A percentile compares a stretch with the other conserved stretches of the same genome.
phyloP scores from a whole-genome alignment of 2,329 filamentous ascomycete species.

The Penicillium sp. region DNA sequence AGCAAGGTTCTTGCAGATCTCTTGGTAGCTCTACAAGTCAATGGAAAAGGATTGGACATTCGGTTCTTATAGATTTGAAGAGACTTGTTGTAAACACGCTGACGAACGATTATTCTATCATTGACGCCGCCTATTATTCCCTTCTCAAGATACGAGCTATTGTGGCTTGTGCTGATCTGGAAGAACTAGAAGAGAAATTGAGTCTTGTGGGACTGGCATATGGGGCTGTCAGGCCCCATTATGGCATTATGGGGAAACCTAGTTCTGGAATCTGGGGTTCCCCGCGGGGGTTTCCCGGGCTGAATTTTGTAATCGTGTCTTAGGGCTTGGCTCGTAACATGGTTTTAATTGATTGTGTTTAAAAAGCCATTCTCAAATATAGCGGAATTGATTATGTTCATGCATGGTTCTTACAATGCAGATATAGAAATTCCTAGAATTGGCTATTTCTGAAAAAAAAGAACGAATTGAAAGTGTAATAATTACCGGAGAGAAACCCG shows the following conservation, averaged over 20 bases:
- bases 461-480: no score
- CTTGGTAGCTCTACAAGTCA: not conserved
- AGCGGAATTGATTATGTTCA: no score
- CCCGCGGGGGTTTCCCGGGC: not conserved
- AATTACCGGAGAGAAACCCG: no score
- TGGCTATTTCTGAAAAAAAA: no score
- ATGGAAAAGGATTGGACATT: not conserved
- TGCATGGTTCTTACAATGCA: no score
- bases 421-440: rapidly evolving
- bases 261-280: not conserved
- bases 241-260: not conserved
- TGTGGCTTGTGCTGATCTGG: not conserved
- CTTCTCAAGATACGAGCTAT: not conserved
- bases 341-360: no score
- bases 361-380: no score
- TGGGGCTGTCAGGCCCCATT: not conserved
- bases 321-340: not conserved
- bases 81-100: not conserved
- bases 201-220: not conserved
- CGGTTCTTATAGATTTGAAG: not conserved
- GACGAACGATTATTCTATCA: not conserved
- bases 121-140: not conserved
- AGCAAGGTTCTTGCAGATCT: not conserved
- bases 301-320: not conserved
- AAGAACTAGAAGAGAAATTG: not conserved